phyloP scores from a whole-genome alignment of 1,284 basidiomycete genomes.

The Ganoderma resinaceum region DNA sequence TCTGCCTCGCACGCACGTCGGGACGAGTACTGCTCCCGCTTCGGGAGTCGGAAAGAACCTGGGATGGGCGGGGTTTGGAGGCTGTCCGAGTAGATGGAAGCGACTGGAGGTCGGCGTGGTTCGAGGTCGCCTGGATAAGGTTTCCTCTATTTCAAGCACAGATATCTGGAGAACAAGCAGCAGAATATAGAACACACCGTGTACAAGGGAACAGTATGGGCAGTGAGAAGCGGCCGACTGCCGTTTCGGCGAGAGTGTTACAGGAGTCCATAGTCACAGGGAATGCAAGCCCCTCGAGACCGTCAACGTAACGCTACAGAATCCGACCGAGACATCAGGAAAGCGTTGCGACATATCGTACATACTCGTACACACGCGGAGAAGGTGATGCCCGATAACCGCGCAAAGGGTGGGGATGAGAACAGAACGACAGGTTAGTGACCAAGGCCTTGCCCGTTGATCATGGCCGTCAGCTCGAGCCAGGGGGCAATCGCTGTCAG shows the following conservation, averaged over 20 bases:
- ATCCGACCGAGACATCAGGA: conserved; percentile 9
- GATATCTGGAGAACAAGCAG: conserved; percentile 15
- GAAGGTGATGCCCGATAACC: conserved; percentile 1
- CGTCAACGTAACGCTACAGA: conserved; percentile 6
- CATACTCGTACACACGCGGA: conserved; percentile 17
- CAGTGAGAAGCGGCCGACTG: not conserved
- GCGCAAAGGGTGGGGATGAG: not conserved
- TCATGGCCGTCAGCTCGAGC: conserved; percentile 71
- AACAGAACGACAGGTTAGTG: conserved; percentile 41
- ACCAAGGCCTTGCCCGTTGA: conserved; percentile 75
- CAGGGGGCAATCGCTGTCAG: conserved; percentile 77
- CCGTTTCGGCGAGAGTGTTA: not conserved
- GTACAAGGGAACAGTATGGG: conserved; percentile 11
- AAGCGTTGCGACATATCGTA: conserved; percentile 14
- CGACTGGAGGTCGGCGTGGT: conserved; percentile 1
- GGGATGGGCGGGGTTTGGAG: conserved; percentile 5
- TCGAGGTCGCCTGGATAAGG: conserved; percentile 16
- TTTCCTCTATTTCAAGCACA: conserved; percentile 12
- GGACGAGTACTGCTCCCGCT: not conserved
- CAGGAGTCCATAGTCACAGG: not conserved
- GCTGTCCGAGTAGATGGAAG: conserved; percentile 4
- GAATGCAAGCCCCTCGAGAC: conserved; percentile 3
- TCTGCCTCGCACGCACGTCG: conserved; percentile 3
- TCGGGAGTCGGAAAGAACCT: not conserved
- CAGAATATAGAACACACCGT: conserved; percentile 23